These are phyloP conservation scores for Citropsis articulata DNA, from an alignment of 345 rosid species.

Conservation along the genomic window DNA sequence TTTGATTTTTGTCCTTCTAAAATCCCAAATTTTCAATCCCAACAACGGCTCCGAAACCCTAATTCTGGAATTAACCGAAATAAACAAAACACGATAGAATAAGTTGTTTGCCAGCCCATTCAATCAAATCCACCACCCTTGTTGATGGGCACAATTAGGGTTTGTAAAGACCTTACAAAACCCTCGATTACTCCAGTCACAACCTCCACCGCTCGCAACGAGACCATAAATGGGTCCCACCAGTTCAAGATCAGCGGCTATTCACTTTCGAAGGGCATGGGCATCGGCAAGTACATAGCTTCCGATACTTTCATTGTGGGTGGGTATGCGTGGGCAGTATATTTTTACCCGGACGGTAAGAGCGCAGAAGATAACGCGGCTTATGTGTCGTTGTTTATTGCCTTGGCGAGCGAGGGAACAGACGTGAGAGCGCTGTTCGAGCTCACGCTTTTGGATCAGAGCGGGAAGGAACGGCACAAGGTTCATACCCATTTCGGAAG, in stretches of 20 bases:
- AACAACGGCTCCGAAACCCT: constrained; percentile 14
- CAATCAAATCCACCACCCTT: constrained; percentile 5
- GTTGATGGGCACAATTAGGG: constrained; percentile 65
- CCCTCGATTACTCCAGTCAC: constrained; percentile 36
- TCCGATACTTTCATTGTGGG: constrained; percentile 63
- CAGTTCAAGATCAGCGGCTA: constrained; percentile 67
- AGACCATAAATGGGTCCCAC: constrained; percentile 68
- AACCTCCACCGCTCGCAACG: constrained; percentile 53
- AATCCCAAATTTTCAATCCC: constrained; percentile 1
- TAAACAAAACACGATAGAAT: not conserved
- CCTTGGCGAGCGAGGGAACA: constrained; percentile 71
- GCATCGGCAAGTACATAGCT: constrained; percentile 68
- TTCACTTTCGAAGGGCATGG: constrained; percentile 66
- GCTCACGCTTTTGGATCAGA: constrained; percentile 73
- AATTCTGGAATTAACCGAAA: constrained; percentile 1
- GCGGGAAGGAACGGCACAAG: constrained; percentile 60
- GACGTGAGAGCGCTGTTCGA: constrained; percentile 81
- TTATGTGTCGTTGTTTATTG: constrained; percentile 64
- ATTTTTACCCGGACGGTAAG: constrained; percentile 81
- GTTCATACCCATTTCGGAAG: constrained; percentile 83
- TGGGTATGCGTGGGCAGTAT: constrained; percentile 75
- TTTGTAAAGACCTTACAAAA: constrained; percentile 37
- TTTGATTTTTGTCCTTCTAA: not conserved
- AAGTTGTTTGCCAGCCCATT: constrained; percentile 3
- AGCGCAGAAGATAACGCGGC: constrained; percentile 60